Percentiles rank a stretch among this genome's conserved stretches.
Conservation (phyloP, 2,329 filamentous ascomycete species). For the Ramularia endophylla region DNA sequence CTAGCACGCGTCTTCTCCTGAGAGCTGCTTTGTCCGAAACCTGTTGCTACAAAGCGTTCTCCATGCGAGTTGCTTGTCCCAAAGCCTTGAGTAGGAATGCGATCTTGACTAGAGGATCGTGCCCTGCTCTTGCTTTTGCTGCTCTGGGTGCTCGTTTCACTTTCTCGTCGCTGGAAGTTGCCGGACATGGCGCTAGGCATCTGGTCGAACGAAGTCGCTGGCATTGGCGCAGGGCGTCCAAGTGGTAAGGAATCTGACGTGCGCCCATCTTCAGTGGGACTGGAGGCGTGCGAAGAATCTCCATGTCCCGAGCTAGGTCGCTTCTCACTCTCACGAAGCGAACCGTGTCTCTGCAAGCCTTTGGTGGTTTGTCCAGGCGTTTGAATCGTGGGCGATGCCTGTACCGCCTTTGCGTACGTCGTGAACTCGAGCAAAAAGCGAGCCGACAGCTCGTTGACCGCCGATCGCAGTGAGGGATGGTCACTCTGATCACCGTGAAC, state of each 20-base stretch:
- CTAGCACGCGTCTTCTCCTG: constrained; percentile 59
- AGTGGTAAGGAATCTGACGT: constrained; percentile 18
- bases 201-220: constrained; percentile 51
- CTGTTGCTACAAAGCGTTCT: too few relatives aligned
- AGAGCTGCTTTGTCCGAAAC: constrained; percentile 58
- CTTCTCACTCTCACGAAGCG: constrained; percentile 19
- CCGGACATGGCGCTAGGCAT: constrained; percentile 38
- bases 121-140: constrained; percentile 15
- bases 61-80: constrained; percentile 48
- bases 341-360: constrained; percentile 33
- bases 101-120: constrained; percentile 45
- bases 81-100: constrained; percentile 61
- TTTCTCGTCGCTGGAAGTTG: constrained; percentile 31
- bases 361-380: constrained; percentile 56
- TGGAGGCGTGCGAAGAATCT: constrained; percentile 20
- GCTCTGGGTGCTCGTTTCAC: constrained; percentile 13
- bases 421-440: constrained; percentile 43
- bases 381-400: constrained; percentile 61
- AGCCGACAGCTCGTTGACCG: constrained; percentile 42
- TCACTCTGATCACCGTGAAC: constrained; percentile 12
- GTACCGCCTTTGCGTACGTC: constrained; percentile 42
- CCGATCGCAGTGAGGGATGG: constrained; percentile 34
- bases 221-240: constrained; percentile 28
- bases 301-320: constrained; percentile 18
- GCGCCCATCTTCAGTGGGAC: constrained; percentile 22